Evolutionary conservation across 73 alveolate species (phyloP), one percentile per base, ranked within the genome.

Genomic region (Symbiodinium pilosum): DNA sequence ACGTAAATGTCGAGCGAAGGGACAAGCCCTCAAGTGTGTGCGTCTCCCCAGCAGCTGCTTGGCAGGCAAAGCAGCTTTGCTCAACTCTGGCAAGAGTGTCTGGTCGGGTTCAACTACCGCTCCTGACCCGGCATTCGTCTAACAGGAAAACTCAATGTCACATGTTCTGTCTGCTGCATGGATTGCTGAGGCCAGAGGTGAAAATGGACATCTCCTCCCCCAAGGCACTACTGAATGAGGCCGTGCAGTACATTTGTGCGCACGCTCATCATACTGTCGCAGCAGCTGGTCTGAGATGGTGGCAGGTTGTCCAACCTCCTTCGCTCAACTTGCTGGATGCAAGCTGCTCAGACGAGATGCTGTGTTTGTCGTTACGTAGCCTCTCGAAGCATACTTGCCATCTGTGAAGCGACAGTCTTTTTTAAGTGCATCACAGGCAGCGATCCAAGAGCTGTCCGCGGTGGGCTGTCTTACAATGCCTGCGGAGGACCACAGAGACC

Each of bases 61-160:
- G 84, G 38, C 64, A 89, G 96, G 96, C 96, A 51, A 89, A 89
- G 88, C 96, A 89, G 47, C 96, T 89, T 28, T 89, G 96, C 87
- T 59, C 75, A 18, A 89, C 96, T 11, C 26, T 89, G 81, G 42
- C 51, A 8, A 28, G 39, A 69, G 96, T 68, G 26, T 43, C 96
- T 3, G 96, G 69, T 41, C 87, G 87, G 11, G 96, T 89, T 59
- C 96, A 68, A 18, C 77, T 89, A 39, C 96, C 96, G 87, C 44
- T 3, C 38, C 21, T 40, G n/a, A 26, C 95, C 43, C 44, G 32
- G 84, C 7, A 32, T 12, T 51, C 68, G 68, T 51, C 68, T 51
- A 16, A 16, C 68, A 51, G 21, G 39, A 68, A 38, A 68, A 1
- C 30, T 6, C 28, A 30, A 18, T 4, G 41, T 32, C n/a, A n/a